Base-by-base conservation (phyloP, 345 rosid species). In the Dipteronia dyeriana region DNA sequence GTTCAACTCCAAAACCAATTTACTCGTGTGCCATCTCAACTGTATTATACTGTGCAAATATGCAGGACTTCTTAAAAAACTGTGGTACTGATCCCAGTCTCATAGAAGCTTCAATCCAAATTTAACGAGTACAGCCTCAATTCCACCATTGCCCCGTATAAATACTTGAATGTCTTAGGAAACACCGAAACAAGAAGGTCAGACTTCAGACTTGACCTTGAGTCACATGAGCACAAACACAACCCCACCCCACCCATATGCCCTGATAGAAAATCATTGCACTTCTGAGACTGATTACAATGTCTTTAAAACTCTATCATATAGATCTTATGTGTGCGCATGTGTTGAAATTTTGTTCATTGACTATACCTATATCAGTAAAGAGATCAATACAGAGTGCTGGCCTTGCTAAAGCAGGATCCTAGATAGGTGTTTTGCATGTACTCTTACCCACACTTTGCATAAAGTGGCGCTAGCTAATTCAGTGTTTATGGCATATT, bases 151-250 rank as follows among this genome's bases (percentile, higher is more conserved):
- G 31, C 45, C 16, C 62, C 74, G 20, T 13, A 29, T n/a, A 19
- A 39, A 57, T 38, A 6, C 13, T 34, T 7, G 64, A 56, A 59
- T 57, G 51, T 59, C 23, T 13, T n/a, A 22, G 6, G 29, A 71
- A 29, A n/a, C n/a, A n/a, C n/a, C n/a, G n/a, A n/a, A n/a, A 26
- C 26, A 71, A 57, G 10, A 43, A 72, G 68, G 22, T 72, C 65
- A 72, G 29, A 49, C 12, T 11, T 5, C 41, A 16, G 26, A 22
- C 20, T 57, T 34, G 22, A n/a, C 20, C 19, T 56, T 5, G 31
- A 71, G 45, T 34, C 26, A 29, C 6, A 31, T 0, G 3, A n/a
- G n/a, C 65, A 62, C 66, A 23, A 26, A 9, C 10, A n/a, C 22
- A 71, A 49, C 45, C 74, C 60, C 25, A 54, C 10, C 74, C 31